Conservation (phyloP, 805 yeast species). For the Brettanomyces sp. region DNA sequence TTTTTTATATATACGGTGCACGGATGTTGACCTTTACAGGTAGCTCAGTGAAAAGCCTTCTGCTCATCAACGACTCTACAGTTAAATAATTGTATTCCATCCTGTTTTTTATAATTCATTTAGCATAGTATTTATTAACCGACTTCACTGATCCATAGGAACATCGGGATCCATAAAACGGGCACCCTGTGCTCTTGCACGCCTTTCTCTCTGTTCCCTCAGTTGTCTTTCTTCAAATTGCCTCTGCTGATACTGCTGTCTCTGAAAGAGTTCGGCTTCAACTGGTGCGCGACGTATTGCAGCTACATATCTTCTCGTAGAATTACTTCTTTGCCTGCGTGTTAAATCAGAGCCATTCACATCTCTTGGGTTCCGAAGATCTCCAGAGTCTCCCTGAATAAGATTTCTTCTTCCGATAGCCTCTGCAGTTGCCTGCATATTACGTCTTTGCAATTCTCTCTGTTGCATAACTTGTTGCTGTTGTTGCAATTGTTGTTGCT, state of each 20-base stretch:
- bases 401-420: neutral
- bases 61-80: too few relatives aligned
- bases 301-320: neutral
- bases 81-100: too few relatives aligned
- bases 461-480: neutral
- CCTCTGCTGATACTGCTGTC: neutral
- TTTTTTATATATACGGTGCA: too few relatives aligned
- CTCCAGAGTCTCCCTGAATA: neutral
- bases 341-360: neutral
- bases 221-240: conserved; percentile 1
- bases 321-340: neutral
- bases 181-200: neutral
- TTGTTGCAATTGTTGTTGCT: neutral
- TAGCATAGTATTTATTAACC: neutral
- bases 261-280: conserved; percentile 2
- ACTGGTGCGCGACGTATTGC: conserved; percentile 1
- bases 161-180: neutral
- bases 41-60: too few relatives aligned
- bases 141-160: neutral
- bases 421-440: neutral
- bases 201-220: neutral
- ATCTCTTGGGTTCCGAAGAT: neutral
- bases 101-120: neutral
- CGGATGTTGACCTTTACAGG: too few relatives aligned
- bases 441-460: neutral